phyloP scores from a whole-genome alignment of 352 stramenopile genomes.

The Phytopythium cucurbitacearum region DNA sequence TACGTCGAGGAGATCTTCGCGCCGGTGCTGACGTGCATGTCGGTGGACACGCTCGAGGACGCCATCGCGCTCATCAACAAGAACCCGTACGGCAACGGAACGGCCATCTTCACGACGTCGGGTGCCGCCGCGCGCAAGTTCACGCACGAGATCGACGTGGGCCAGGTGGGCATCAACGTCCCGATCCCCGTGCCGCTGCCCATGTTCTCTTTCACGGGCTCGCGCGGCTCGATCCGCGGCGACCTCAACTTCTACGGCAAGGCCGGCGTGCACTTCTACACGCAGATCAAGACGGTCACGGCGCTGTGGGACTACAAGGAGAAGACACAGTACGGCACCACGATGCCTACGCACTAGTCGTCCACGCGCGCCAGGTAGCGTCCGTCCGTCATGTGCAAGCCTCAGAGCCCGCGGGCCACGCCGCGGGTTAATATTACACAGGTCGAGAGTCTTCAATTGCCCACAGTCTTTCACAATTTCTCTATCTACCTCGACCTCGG shows the following conservation, averaged over 20 bases:
- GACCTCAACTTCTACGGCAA: slow-evolving; percentile 98
- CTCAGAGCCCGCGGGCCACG: no score
- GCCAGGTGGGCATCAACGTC: slow-evolving; percentile 96
- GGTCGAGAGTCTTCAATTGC: no score
- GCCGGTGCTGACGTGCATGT: slow-evolving; percentile 92
- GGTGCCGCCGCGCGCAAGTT: slow-evolving; percentile 95
- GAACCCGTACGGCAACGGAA: slow-evolving; percentile 97
- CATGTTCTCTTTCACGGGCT: slow-evolving; percentile 98
- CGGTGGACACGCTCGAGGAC: slow-evolving; percentile 93
- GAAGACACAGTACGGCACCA: slow-evolving; percentile 85
- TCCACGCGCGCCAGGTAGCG: slow-evolving; percentile 24
- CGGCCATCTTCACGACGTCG: slow-evolving; percentile 94
- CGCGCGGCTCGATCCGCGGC: slow-evolving; percentile 90
- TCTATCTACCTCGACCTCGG: slow-evolving; percentile 9
- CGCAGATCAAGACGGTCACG: slow-evolving; percentile 97
- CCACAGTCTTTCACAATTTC: background rate
- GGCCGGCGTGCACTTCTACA: slow-evolving; percentile 96
- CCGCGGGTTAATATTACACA: no score
- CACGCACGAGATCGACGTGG: slow-evolving; percentile 95
- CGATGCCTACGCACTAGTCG: slow-evolving; percentile 89
- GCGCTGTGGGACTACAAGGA: slow-evolving; percentile 93
- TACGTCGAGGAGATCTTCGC: slow-evolving; percentile 98
- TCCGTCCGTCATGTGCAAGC: no score
- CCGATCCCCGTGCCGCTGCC: slow-evolving; percentile 96
- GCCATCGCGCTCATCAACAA: slow-evolving; percentile 94